A percentile compares a stretch with the other conserved stretches of the same genome.
phyloP scores from a whole-genome alignment of 176 grass and related monocot genomes.

The Hyparrhenia diplandra region DNA sequence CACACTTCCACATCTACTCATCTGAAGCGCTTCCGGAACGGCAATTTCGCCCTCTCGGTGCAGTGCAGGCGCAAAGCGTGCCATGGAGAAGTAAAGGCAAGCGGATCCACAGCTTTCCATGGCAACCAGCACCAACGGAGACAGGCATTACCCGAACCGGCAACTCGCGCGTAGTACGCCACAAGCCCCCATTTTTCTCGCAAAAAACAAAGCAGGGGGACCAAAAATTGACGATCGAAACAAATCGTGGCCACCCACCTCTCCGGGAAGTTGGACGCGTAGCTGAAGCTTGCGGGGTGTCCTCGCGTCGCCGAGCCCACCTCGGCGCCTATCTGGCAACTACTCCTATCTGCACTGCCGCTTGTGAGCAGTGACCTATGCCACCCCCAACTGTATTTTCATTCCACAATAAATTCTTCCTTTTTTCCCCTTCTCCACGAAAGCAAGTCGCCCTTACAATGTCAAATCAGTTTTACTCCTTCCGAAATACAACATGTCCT shows the following conservation, averaged over 20 bases:
- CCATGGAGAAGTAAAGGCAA: background rate
- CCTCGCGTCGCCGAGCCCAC: background rate
- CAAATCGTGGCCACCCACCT: background rate
- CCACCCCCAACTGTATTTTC: constrained; percentile 39
- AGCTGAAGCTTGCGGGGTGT: background rate
- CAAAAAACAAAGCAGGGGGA: background rate
- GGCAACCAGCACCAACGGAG: constrained; percentile 10
- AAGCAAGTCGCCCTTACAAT: background rate
- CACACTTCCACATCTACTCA: too few species aligned
- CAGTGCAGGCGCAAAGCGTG: background rate
- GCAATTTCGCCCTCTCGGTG: background rate
- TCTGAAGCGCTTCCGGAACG: too few species aligned
- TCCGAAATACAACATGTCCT: too few species aligned
- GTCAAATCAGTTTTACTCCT: too few species aligned
- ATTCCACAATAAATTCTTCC: constrained; percentile 16
- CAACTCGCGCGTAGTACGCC: background rate
- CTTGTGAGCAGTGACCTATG: background rate
- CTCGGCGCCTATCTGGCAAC: background rate
- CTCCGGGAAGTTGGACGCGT: background rate
- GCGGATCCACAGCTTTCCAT: background rate
- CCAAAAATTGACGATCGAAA: background rate
- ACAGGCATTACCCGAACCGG: background rate
- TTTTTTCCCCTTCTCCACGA: background rate
- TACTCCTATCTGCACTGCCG: background rate
- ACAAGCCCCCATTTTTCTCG: background rate